Conservation (phyloP, 2,329 filamentous ascomycete genomes). For the Penicillium rolfsii region DNA sequence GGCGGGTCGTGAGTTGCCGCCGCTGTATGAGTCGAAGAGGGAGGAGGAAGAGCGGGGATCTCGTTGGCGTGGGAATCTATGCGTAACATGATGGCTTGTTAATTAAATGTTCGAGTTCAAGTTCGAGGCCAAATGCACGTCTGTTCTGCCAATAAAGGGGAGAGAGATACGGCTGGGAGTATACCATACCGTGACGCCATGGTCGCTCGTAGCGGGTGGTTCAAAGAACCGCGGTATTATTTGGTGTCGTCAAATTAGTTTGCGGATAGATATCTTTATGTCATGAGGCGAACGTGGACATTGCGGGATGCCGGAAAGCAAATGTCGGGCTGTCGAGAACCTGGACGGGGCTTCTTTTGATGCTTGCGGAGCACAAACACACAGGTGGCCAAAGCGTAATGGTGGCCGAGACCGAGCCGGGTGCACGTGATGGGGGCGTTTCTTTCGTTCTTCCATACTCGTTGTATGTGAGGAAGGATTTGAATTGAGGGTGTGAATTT, state of each 20-base stretch:
- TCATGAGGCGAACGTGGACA: constrained; percentile 14
- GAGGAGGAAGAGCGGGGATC: constrained; percentile 69
- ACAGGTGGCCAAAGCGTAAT: constrained; percentile 30
- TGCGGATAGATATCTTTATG: not conserved
- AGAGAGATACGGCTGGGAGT: constrained; percentile 7
- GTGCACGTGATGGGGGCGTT: constrained; percentile 24
- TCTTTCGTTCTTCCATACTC: not conserved
- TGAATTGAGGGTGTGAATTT: not conserved
- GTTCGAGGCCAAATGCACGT: not conserved
- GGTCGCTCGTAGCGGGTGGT: constrained; percentile 3
- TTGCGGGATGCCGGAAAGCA: constrained; percentile 12
- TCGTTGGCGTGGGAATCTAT: constrained; percentile 68
- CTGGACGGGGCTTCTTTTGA: constrained; percentile 12
- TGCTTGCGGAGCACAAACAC: constrained; percentile 30
- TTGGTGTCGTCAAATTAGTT: not conserved
- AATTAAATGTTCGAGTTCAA: not conserved
- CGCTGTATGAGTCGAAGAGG: constrained; percentile 75
- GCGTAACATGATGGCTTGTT: not conserved
- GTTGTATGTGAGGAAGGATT: not conserved
- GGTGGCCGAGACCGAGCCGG: constrained; percentile 9
- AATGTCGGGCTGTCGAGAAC: not conserved
- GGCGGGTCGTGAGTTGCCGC: constrained; percentile 53
- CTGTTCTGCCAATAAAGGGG: constrained; percentile 5
- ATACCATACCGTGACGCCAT: constrained; percentile 47
- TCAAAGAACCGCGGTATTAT: constrained; percentile 7